Conservation (phyloP, 208 protist species). For the Acanthamoeba culbertsoni region DNA sequence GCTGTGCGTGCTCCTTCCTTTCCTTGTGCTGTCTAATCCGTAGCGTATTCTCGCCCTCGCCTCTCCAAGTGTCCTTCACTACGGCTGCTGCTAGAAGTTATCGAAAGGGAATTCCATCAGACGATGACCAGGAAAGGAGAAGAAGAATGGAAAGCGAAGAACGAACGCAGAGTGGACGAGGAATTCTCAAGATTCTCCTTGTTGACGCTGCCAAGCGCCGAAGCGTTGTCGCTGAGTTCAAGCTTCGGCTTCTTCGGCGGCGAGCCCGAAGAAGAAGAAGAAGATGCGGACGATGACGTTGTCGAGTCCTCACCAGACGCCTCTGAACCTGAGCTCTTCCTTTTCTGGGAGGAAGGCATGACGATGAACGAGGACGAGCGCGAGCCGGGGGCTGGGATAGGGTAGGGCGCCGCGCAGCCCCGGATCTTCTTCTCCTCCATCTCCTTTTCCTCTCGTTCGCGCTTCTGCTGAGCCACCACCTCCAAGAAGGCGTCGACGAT, state of each 20-base stretch:
- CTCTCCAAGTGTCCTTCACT: not conserved
- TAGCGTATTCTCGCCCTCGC: not conserved
- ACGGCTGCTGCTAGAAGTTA: too few relatives aligned
- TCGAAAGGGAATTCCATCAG: not conserved
- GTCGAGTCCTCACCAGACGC: not conserved
- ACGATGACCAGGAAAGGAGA: not conserved
- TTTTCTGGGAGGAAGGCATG: not conserved
- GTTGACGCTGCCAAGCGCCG: not conserved
- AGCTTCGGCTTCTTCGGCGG: constrained; percentile 10
- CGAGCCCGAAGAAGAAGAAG: not conserved
- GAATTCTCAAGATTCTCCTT: not conserved
- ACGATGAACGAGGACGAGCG: not conserved
- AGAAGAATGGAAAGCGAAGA: not conserved
- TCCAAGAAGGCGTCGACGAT: constrained; percentile 23
- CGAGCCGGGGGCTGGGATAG: not conserved
- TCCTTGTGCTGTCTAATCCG: not conserved
- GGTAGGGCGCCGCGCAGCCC: not conserved
- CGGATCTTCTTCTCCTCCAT: not conserved
- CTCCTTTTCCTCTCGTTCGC: not conserved
- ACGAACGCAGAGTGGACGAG: not conserved
- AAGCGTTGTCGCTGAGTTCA: not conserved
- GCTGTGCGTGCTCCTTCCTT: not conserved
- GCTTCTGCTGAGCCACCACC: not conserved
- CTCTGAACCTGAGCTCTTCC: not conserved
- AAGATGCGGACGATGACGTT: not conserved